Evolutionary conservation across 768 basidiomycete genomes (phyloP).

Genomic region (Obba rivulosa): DNA sequence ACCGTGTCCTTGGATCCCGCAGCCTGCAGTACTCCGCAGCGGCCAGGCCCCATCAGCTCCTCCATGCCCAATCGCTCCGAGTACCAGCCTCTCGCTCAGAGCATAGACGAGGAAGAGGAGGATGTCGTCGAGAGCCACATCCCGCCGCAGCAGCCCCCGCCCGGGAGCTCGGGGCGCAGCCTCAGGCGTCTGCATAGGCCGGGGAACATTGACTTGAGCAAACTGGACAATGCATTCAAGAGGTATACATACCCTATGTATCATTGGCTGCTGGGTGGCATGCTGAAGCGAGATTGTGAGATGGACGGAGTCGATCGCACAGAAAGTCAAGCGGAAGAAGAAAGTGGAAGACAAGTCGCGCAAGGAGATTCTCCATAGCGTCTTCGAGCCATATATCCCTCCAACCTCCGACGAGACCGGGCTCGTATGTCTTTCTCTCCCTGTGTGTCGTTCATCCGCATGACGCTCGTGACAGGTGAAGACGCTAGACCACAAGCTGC

Average conservation of each 20-base stretch:
- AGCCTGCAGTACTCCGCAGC: too few species aligned
- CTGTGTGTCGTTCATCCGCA: too few species aligned
- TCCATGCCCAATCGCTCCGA: conserved; percentile 40
- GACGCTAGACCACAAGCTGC: conserved; percentile 75
- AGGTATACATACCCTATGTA: conserved; percentile 35
- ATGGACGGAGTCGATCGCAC: conserved; percentile 85
- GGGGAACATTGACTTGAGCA: conserved; percentile 72
- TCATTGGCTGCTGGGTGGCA: too few species aligned
- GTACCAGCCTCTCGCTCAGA: conserved; percentile 43
- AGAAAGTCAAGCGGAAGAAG: conserved; percentile 79
- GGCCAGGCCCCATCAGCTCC: not conserved
- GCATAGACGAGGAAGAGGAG: conserved; percentile 34
- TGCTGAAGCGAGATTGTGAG: conserved; percentile 34
- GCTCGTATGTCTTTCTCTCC: not conserved
- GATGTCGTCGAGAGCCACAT: conserved; percentile 29
- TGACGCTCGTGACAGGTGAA: conserved; percentile 42
- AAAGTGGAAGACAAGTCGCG: conserved; percentile 58
- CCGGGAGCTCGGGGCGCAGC: conserved; percentile 12
- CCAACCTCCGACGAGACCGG: conserved; percentile 17
- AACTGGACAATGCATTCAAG: conserved; percentile 81
- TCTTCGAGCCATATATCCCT: conserved; percentile 62
- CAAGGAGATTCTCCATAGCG: conserved; percentile 74
- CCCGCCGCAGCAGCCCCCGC: conserved; percentile 20
- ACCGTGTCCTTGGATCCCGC: too few species aligned
- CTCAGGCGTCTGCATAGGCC: conserved; percentile 33